Evolutionary conservation across 169 alveolate species (phyloP), one percentile per base, ranked within the genome.

Genomic region (Cryptosporidium sp.): DNA sequence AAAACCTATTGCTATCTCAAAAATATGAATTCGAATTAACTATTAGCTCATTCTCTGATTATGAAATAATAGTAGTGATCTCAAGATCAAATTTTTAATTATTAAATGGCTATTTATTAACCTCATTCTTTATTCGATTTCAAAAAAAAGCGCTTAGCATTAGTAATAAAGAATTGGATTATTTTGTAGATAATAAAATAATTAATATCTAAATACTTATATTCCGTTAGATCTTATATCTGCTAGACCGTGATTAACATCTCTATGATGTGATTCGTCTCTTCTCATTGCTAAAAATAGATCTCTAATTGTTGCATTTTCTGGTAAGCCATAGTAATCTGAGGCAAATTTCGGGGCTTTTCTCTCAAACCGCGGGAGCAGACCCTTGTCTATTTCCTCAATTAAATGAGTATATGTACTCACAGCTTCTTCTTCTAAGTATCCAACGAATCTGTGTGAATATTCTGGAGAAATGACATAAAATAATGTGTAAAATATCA

Each of bases 351-450:
- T 35, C 8, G 94, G 94, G 2, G 94, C 94, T 33, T 48, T 43
- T 87, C 86, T 85, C 58, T 59, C 55, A 23, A 85, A 58, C 16
- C 70, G 52, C 21, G 84, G 86, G 23, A 84, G 70, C 4, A 67
- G 62, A 29, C 93, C 92, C 8, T 50, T 52, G 16, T 92, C 93
- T 33, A 93, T 91, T 23, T 70, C 86, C 45, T 86, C 73, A 48
- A 94, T 58, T 31, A 89, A 58, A 41, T 75, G 80, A 18, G 95
- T 92, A 26, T 94, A 94, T 29, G 94, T 93, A n/a, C 86, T 48
- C 3, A 93, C 93, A 5, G 95, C 96, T 52, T 94, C 95, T 84
- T 94, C 96, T 84, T 94, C 95, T 8, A 94, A 71, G 65, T 92
- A 94, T 10, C 95, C 96, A 14, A 93, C 94, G 9, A 93, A 85